These are phyloP conservation scores for Plenodomus biglobosus DNA, from an alignment of 2,329 filamentous ascomycete genomes.

Conservation along the genomic window DNA sequence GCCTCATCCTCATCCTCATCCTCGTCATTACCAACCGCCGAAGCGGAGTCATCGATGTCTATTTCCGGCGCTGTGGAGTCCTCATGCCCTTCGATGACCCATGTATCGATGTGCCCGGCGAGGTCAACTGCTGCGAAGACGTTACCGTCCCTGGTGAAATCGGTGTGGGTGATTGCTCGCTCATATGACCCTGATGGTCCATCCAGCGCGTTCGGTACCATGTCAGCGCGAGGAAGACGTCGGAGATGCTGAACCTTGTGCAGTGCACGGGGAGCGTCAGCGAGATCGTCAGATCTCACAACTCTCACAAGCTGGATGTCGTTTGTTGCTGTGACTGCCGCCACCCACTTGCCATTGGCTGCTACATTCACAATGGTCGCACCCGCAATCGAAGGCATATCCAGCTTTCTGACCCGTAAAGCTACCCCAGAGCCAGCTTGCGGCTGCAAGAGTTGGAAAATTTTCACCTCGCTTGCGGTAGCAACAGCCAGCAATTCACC, in stretches of 20 bases:
- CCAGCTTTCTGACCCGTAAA: slow-evolving; percentile 70
- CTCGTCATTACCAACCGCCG: slow-evolving; percentile 29
- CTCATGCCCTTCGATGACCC: slow-evolving; percentile 67
- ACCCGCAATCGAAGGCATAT: slow-evolving; percentile 64
- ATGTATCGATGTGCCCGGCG: slow-evolving; percentile 83
- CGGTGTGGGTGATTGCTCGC: slow-evolving; percentile 69
- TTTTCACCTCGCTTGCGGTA: slow-evolving; percentile 72
- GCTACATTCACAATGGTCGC: slow-evolving; percentile 72
- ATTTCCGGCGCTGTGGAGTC: slow-evolving; percentile 50
- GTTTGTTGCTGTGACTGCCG: slow-evolving; percentile 53
- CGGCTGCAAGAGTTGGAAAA: slow-evolving; percentile 67
- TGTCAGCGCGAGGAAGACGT: slow-evolving; percentile 37
- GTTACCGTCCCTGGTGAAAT: slow-evolving; percentile 79
- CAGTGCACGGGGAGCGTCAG: slow-evolving; percentile 44
- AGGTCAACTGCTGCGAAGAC: slow-evolving; percentile 79
- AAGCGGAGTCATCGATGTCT: slow-evolving; percentile 39
- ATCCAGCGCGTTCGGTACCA: slow-evolving; percentile 48
- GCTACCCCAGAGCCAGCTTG: slow-evolving; percentile 58
- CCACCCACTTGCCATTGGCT: slow-evolving; percentile 69
- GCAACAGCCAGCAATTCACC: slow-evolving; percentile 76
- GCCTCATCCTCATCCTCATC: slow-evolving; percentile 53
- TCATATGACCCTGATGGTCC: slow-evolving; percentile 76
- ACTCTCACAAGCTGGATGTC: slow-evolving; percentile 52
- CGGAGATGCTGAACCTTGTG: slow-evolving; percentile 44
- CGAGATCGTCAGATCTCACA: slow-evolving; percentile 46